A percentile compares a stretch with the other conserved stretches of the same genome.
These are phyloP conservation scores for Lolium multiflorum DNA, from an alignment of 176 grass and related monocot genomes.

Conservation along the genomic window DNA sequence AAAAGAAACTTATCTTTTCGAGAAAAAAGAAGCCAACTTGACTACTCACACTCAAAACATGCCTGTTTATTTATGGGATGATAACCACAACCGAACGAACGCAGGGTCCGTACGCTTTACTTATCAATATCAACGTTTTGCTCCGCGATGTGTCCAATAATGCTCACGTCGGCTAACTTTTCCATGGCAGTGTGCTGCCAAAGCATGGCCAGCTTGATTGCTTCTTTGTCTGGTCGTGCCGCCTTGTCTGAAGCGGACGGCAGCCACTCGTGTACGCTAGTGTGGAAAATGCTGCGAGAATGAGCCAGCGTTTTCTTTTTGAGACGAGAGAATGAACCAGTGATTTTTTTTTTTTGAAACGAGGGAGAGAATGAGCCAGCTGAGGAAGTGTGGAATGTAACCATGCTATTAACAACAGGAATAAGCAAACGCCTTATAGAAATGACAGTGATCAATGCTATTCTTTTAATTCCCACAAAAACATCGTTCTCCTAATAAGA, in stretches of 20 bases:
- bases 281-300: background rate
- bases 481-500: background rate
- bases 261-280: background rate
- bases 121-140: background rate
- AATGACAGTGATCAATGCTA: background rate
- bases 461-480: background rate
- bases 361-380: background rate
- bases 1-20: background rate
- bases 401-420: background rate
- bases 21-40: conserved; percentile 7
- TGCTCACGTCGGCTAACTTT: background rate
- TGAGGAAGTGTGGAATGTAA: background rate
- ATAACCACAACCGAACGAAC: conserved; percentile 14
- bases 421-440: no score
- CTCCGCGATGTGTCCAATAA: background rate
- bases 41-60: background rate
- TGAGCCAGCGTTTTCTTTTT: no score
- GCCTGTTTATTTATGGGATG: background rate
- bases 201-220: background rate
- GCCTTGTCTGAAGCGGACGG: conserved; percentile 12
- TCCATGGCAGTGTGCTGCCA: background rate
- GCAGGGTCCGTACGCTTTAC: background rate
- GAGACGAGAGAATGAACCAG: no score
- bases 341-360: no score
- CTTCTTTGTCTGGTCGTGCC: background rate